Evolutionary conservation across 306 rosid genomes (phyloP).

Genomic region (Sesbania bispinosa): DNA sequence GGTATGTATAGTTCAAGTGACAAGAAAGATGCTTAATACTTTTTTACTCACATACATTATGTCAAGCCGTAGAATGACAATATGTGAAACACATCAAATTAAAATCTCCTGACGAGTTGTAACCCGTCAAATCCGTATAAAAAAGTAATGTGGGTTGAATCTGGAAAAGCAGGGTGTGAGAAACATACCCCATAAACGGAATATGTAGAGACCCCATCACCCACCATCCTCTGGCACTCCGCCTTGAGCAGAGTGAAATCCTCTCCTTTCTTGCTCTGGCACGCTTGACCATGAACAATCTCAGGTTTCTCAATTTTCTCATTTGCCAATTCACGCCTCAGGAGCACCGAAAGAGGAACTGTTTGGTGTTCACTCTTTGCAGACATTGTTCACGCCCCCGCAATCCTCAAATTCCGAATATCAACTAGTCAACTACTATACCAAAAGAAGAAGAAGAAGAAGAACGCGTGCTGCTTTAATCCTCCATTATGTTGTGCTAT

Average conservation of each 20-base stretch:
- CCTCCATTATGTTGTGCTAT: background rate
- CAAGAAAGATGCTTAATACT: background rate
- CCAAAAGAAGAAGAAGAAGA: background rate
- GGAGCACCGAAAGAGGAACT: constrained; percentile 85
- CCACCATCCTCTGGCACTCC: constrained; percentile 88
- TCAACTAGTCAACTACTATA: too few species aligned
- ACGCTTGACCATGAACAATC: constrained; percentile 75
- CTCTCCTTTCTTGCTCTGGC: constrained; percentile 96
- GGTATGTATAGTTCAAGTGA: background rate
- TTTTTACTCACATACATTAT: background rate
- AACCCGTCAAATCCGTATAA: too few species aligned
- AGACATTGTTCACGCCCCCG: constrained; percentile 49
- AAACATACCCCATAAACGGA: constrained; percentile 87
- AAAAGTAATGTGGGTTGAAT: background rate
- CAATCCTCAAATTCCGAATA: constrained; percentile 14
- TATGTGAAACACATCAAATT: background rate
- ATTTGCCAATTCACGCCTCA: constrained; percentile 81
- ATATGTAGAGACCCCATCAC: constrained; percentile 85
- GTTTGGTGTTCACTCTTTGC: constrained; percentile 73
- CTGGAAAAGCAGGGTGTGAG: background rate
- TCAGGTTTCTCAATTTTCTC: constrained; percentile 96
- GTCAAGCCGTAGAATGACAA: background rate
- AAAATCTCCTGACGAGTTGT: too few species aligned
- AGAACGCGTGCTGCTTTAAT: constrained; percentile 11
- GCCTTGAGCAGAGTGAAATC: constrained; percentile 76